Evolutionary conservation across 306 rosid genomes (phyloP).

Genomic region (Abrus precatorius): DNA sequence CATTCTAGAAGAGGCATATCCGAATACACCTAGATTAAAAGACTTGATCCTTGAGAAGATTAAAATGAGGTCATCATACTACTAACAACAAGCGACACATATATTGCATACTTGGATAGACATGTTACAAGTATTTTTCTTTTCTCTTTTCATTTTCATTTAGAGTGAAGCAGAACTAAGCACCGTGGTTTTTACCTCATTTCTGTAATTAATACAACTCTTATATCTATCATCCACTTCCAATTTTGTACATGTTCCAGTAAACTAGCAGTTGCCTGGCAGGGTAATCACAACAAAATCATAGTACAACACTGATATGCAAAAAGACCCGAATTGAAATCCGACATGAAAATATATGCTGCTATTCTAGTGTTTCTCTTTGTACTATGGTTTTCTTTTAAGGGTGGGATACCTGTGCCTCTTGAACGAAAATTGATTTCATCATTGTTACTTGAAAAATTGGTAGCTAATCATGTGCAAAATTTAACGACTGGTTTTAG

Average conservation of each 20-base stretch:
- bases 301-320: neutral
- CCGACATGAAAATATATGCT: slow-evolving; percentile 15
- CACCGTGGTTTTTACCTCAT: slow-evolving; percentile 12
- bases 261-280: slow-evolving; percentile 9
- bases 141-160: slow-evolving; percentile 27
- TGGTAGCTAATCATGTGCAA: slow-evolving; percentile 1
- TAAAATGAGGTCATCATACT: slow-evolving; percentile 62
- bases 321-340: neutral
- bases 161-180: neutral
- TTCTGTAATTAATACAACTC: slow-evolving; percentile 8
- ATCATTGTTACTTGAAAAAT: neutral
- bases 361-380: neutral
- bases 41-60: slow-evolving; percentile 67
- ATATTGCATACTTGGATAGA: slow-evolving; percentile 63
- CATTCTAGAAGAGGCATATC: slow-evolving; percentile 77
- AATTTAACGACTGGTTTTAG: neutral
- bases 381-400: neutral
- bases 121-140: slow-evolving; percentile 50
- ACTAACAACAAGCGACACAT: slow-evolving; percentile 73
- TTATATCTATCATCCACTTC: slow-evolving; percentile 13
- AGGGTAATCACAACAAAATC: slow-evolving; percentile 13
- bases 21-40: slow-evolving; percentile 63
- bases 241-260: neutral
- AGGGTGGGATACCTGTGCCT: slow-evolving; percentile 14
- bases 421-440: neutral